Evolutionary conservation across 345 rosid genomes (phyloP).

Genomic region (Eucalyptus pauciflora): DNA sequence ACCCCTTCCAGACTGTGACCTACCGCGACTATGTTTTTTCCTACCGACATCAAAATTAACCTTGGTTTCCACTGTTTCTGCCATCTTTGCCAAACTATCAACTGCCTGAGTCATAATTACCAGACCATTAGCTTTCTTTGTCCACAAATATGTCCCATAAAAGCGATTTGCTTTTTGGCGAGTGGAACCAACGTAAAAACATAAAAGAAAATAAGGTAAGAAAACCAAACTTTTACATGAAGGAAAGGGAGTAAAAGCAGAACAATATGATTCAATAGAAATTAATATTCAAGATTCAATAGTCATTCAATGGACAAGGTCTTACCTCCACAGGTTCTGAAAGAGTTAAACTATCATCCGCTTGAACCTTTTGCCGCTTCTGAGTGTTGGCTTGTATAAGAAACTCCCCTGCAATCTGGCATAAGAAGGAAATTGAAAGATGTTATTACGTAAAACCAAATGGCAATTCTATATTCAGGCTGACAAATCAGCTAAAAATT

Average conservation of each 20-base stretch:
- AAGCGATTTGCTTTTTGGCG: background rate
- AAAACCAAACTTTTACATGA: background rate
- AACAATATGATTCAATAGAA: background rate
- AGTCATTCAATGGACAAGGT: background rate
- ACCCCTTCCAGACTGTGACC: conserved; percentile 75
- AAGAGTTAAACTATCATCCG: conserved; percentile 27
- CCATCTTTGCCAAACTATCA: conserved; percentile 61
- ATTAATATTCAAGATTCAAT: background rate
- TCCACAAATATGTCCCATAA: background rate
- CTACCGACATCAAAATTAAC: conserved; percentile 37
- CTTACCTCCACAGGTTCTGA: conserved; percentile 59
- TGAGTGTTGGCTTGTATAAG: conserved; percentile 85
- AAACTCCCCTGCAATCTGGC: conserved; percentile 75
- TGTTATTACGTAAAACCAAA: background rate
- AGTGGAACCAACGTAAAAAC: background rate
- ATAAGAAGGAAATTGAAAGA: background rate
- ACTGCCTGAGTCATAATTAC: conserved; percentile 23
- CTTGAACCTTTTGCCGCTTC: conserved; percentile 71
- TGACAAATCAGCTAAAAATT: background rate
- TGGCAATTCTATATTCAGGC: background rate
- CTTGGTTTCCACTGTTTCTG: conserved; percentile 42
- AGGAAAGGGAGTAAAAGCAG: background rate
- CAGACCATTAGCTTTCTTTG: background rate
- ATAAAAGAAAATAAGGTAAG: background rate
- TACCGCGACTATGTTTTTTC: conserved; percentile 82